These are phyloP conservation scores for Albifimbria verrucaria DNA, from an alignment of 2,329 filamentous ascomycete species.

Conservation along the genomic window DNA sequence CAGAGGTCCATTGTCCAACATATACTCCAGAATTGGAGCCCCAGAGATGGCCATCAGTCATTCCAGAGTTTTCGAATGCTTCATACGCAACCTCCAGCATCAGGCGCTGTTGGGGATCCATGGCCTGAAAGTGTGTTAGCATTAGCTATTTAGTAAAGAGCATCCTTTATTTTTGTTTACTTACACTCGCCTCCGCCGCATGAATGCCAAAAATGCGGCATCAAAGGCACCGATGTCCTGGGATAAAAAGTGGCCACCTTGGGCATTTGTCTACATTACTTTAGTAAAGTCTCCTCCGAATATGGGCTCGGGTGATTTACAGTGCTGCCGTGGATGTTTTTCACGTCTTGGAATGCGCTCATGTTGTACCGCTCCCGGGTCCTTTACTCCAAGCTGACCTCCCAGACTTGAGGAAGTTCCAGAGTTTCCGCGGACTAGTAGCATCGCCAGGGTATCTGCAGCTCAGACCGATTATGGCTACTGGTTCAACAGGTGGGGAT, in stretches of 20 bases:
- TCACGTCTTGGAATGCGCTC: no score
- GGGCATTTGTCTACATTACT: slow-evolving; percentile 12
- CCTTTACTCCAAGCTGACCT: slow-evolving; percentile 4
- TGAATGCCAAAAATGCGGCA: slow-evolving; percentile 19
- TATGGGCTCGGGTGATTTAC: no score
- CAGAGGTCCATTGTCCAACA: slow-evolving; percentile 20
- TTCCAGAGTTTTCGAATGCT: slow-evolving; percentile 27
- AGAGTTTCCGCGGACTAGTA: slow-evolving; percentile 1
- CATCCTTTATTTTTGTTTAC: no score
- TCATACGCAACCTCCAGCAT: slow-evolving; percentile 23
- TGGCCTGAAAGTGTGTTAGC: slow-evolving; percentile 13
- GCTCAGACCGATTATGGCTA: slow-evolving; percentile 5
- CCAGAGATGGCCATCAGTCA: slow-evolving; percentile 22
- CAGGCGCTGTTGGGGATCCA: slow-evolving; percentile 25
- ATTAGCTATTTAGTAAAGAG: no score
- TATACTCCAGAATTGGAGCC: slow-evolving; percentile 25
- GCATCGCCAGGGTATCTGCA: slow-evolving; percentile 4
- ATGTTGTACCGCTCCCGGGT: no score
- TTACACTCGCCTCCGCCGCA: no score
- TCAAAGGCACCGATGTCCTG: slow-evolving; percentile 21
- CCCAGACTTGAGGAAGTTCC: slow-evolving; percentile 4
- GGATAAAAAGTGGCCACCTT: slow-evolving; percentile 23
- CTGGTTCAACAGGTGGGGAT: no score
- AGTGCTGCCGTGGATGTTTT: no score
- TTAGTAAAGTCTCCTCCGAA: no score